Conservation (phyloP, 352 stramenopile genomes). For the Elongisporangium undulatum region DNA sequence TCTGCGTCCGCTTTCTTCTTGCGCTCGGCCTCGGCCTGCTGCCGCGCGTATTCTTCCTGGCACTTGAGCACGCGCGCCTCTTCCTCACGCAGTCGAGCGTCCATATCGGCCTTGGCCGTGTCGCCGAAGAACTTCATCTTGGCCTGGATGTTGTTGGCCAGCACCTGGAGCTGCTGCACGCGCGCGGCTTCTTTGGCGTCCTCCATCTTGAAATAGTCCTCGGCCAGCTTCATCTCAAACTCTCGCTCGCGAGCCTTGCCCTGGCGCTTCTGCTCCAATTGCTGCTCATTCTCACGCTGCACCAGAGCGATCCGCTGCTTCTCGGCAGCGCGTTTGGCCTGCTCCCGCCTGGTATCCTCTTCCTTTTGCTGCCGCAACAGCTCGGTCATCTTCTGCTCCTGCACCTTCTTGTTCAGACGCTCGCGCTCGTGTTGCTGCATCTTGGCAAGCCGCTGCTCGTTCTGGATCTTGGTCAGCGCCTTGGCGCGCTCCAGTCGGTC, state of each 20-base stretch:
- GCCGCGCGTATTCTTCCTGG: constrained; percentile 58
- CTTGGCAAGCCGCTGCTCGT: constrained; percentile 60
- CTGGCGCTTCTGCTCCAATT: constrained; percentile 54
- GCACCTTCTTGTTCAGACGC: constrained; percentile 35
- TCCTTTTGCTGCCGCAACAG: constrained; percentile 44
- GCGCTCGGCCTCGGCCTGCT: constrained; percentile 45
- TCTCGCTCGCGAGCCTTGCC: constrained; percentile 47
- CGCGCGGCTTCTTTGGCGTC: constrained; percentile 58
- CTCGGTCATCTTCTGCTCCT: constrained; percentile 50
- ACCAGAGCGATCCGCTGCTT: constrained; percentile 59
- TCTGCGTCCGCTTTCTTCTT: constrained; percentile 58
- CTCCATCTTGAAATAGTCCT: constrained; percentile 75
- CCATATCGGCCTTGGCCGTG: constrained; percentile 63
- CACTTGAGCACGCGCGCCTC: constrained; percentile 56
- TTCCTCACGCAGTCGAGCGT: constrained; percentile 59
- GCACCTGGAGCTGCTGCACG: constrained; percentile 58
- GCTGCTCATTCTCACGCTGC: constrained; percentile 54
- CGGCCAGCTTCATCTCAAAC: constrained; percentile 59
- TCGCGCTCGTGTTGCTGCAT: constrained; percentile 49
- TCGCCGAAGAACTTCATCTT: constrained; percentile 86
- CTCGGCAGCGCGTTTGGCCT: constrained; percentile 43
- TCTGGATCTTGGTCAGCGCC: constrained; percentile 65
- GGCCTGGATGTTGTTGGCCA: constrained; percentile 70
- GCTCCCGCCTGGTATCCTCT: constrained; percentile 45
- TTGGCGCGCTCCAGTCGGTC: constrained; percentile 45